Conservation (phyloP, 139 green algal genomes). For the Mychonastes homosphaera region DNA sequence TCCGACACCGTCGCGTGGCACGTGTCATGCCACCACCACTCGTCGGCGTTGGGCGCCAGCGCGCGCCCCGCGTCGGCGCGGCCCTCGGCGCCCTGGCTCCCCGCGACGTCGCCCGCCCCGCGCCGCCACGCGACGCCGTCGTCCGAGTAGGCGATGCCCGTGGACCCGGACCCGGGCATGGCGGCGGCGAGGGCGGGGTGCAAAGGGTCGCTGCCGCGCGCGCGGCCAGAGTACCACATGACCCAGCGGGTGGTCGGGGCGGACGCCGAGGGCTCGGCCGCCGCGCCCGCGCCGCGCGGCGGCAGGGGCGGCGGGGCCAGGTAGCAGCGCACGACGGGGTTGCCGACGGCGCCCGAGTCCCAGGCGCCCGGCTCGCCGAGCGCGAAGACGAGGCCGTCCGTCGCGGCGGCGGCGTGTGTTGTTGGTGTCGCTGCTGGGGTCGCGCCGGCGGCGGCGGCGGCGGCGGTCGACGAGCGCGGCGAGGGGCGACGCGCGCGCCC, state of each 20-base stretch:
- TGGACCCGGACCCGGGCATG: neutral
- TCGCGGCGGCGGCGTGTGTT: constrained; percentile 13
- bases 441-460: neutral
- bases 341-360: constrained; percentile 56
- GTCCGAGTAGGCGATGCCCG: constrained; percentile 49
- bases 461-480: neutral
- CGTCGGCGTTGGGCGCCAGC: constrained; percentile 54
- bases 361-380: constrained; percentile 44
- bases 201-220: neutral
- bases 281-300: neutral
- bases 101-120: constrained; percentile 33
- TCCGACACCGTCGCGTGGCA: constrained; percentile 66
- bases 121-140: constrained; percentile 66
- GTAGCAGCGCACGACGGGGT: constrained; percentile 44
- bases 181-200: neutral
- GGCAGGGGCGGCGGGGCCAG: neutral
- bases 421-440: neutral
- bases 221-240: constrained; percentile 77
- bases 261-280: neutral
- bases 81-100: constrained; percentile 23
- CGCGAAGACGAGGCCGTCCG: constrained; percentile 46
- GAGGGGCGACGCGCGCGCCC: constrained; percentile 1
- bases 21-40: constrained; percentile 92
- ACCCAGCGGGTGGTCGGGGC: constrained; percentile 43
- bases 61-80: constrained; percentile 50